A percentile compares a stretch with the other conserved stretches of the same genome.
Evolutionary conservation across 129 eudicot genomes (phyloP).

Genomic region (Calendula officinalis): DNA sequence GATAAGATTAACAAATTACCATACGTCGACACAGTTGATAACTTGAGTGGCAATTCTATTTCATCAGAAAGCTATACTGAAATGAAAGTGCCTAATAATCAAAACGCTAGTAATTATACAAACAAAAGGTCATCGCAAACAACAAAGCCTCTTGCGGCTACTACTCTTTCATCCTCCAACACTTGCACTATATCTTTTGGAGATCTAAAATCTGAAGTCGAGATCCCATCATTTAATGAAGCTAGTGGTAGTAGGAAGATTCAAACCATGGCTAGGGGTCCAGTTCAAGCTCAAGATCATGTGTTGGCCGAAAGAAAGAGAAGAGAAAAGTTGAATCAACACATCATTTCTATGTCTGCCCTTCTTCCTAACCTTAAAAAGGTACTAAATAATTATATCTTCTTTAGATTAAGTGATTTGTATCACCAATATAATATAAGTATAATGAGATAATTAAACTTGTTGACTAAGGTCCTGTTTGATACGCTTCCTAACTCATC

Average conservation of each 20-base stretch:
- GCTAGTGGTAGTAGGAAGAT: neutral
- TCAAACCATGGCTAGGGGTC: neutral
- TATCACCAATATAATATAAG: no score
- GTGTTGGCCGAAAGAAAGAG: constrained; percentile 26
- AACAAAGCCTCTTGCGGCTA: no score
- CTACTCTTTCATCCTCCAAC: neutral
- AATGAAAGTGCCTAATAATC: no score
- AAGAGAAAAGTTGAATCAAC: constrained; percentile 20
- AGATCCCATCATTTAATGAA: neutral
- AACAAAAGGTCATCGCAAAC: neutral
- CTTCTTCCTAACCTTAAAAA: constrained; percentile 23
- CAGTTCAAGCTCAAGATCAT: constrained; percentile 11
- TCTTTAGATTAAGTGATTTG: neutral
- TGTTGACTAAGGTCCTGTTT: no score
- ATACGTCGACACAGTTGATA: neutral
- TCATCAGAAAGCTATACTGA: no score
- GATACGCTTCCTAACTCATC: no score
- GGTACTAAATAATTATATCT: neutral
- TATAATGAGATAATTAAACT: no score
- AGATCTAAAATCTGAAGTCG: constrained; percentile 13
- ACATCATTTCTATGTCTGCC: constrained; percentile 17
- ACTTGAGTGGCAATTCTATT: no score
- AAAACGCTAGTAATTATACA: no score
- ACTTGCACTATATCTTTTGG: constrained; percentile 20
- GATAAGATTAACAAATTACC: constrained; percentile 6